A percentile compares a stretch with the other conserved stretches of the same genome.
phyloP scores from a whole-genome alignment of 2,329 filamentous ascomycete genomes.

The Huntiella omanensis region DNA sequence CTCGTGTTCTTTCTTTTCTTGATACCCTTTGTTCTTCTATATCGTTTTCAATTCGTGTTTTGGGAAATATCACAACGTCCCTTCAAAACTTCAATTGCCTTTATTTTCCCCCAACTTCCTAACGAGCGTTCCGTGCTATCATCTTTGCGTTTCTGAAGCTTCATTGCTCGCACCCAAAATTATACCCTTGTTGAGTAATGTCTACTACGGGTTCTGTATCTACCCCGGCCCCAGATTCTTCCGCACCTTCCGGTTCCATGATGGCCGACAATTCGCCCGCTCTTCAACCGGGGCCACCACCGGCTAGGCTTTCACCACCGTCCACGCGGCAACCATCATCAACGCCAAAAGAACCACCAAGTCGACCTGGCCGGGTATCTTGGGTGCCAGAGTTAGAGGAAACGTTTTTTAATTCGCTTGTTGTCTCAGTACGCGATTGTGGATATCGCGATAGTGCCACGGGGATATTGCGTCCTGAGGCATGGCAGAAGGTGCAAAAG shows the following conservation, averaged over 20 bases:
- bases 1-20: background rate
- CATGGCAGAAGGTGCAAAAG: conserved; percentile 37
- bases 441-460: conserved; percentile 38
- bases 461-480: conserved; percentile 34
- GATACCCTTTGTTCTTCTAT: background rate
- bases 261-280: no score
- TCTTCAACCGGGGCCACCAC: no score
- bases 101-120: no score
- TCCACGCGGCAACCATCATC: background rate
- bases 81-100: no score
- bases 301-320: no score
- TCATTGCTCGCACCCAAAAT: no score
- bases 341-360: no score
- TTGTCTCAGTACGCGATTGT: conserved; percentile 34
- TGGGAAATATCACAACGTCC: background rate
- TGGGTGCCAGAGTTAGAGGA: conserved; percentile 40
- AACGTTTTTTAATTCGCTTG: conserved; percentile 41
- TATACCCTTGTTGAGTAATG: no score
- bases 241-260: no score
- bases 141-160: background rate
- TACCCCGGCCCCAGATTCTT: no score
- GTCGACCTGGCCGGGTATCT: conserved; percentile 30
- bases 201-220: no score
- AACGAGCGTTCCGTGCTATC: no score
- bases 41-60: background rate